Evolutionary conservation across 1,284 basidiomycete species (phyloP).

Genomic region (Clitocybe nebularis): DNA sequence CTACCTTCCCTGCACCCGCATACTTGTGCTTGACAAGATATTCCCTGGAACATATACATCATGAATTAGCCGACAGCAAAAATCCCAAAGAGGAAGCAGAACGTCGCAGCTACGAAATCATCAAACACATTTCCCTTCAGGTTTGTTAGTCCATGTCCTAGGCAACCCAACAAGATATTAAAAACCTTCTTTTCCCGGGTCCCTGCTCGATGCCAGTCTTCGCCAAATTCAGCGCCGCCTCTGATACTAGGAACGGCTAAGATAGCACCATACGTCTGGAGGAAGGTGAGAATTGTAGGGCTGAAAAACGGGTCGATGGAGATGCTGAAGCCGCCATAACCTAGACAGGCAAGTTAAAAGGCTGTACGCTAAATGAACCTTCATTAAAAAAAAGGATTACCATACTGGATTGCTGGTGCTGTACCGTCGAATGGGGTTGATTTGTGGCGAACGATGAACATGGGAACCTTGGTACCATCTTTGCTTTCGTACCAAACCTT

Average conservation of each 20-base stretch:
- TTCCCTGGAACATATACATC: conserved; percentile 37
- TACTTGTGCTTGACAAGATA: conserved; percentile 72
- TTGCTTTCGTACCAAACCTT: conserved; percentile 76
- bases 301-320: conserved; percentile 74
- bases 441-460: conserved; percentile 84
- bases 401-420: conserved; percentile 78
- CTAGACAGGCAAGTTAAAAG: conserved; percentile 27
- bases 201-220: conserved; percentile 77
- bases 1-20: conserved; percentile 68
- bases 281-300: conserved; percentile 70
- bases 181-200: conserved; percentile 65
- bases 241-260: conserved; percentile 76
- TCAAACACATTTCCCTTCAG: conserved; percentile 77
- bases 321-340: conserved; percentile 78
- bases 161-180: no score
- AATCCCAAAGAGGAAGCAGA: conserved; percentile 21
- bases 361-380: background rate
- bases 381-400: conserved; percentile 24
- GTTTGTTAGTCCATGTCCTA: no score
- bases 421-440: conserved; percentile 71
- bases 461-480: conserved; percentile 81
- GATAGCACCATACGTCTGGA: conserved; percentile 71
- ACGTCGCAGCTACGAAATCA: conserved; percentile 81
- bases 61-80: conserved; percentile 4
- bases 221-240: conserved; percentile 84